phyloP scores from a whole-genome alignment of 2,329 filamentous ascomycete genomes.

The Curvularia lunata region DNA sequence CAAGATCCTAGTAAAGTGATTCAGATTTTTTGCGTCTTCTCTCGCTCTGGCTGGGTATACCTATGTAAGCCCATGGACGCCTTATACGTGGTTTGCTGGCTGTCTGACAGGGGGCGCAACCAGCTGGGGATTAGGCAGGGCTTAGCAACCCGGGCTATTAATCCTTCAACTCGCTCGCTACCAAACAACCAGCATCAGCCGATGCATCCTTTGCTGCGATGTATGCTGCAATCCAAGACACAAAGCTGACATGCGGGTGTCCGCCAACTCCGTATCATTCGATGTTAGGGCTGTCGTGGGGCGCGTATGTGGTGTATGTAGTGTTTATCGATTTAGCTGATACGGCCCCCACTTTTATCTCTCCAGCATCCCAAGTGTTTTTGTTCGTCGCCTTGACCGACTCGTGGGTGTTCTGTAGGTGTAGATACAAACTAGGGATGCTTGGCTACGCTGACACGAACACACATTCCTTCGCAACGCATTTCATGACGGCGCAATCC shows the following conservation, averaged over 20 bases:
- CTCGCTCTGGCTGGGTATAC: too few species aligned
- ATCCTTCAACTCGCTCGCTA: not conserved
- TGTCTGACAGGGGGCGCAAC: not conserved
- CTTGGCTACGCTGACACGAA: not conserved
- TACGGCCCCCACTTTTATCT: not conserved
- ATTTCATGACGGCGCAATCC: too few species aligned
- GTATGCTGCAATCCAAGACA: not conserved
- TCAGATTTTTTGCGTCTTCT: not conserved
- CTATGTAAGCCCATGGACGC: too few species aligned
- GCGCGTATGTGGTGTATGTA: not conserved
- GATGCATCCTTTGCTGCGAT: not conserved
- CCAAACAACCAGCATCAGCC: not conserved
- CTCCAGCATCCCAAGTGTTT: not conserved
- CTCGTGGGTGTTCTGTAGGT: not conserved
- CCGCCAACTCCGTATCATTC: conserved; percentile 1
- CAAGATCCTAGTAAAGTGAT: not conserved
- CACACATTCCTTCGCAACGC: not conserved
- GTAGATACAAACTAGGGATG: not conserved
- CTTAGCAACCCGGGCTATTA: not conserved
- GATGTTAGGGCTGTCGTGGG: not conserved
- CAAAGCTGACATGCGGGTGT: not conserved
- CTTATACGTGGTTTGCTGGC: not conserved
- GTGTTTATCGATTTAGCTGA: not conserved
- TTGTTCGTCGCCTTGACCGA: not conserved
- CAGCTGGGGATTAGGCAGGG: not conserved